Percentiles rank a stretch among this genome's conserved stretches.
Evolutionary conservation across 352 stramenopile genomes (phyloP).

Genomic region (Globisporangium lucens): DNA sequence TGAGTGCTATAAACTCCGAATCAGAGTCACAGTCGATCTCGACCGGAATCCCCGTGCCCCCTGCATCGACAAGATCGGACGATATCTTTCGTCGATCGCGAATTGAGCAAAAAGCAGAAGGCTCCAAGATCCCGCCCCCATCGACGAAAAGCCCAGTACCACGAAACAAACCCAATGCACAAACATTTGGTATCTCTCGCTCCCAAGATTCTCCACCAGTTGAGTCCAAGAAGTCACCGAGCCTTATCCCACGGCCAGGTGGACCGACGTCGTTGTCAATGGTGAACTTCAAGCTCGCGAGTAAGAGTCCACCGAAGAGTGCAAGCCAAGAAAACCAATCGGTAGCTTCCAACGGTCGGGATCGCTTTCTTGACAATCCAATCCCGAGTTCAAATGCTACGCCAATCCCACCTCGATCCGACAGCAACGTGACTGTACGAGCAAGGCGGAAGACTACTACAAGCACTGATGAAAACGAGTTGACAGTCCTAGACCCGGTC

Average conservation of each 20-base stretch:
- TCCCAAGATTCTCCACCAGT: constrained; percentile 15
- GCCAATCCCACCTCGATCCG: constrained; percentile 4
- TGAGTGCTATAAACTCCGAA: neutral
- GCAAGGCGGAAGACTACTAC: constrained; percentile 1
- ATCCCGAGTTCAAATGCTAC: constrained; percentile 13
- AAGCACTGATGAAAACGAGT: neutral
- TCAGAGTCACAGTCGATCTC: neutral
- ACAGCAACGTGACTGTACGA: constrained; percentile 18
- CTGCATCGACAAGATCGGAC: constrained; percentile 10
- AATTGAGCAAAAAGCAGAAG: constrained; percentile 13
- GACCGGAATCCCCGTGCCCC: constrained; percentile 9
- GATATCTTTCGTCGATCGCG: constrained; percentile 17
- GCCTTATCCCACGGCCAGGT: constrained; percentile 6
- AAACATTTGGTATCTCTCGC: constrained; percentile 1
- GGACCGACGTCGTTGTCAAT: constrained; percentile 5
- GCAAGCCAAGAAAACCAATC: neutral
- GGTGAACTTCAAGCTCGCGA: neutral
- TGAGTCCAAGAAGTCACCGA: constrained; percentile 1
- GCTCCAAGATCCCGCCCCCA: constrained; percentile 17
- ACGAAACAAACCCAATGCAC: neutral
- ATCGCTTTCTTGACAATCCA: constrained; percentile 13
- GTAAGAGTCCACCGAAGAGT: neutral
- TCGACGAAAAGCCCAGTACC: constrained; percentile 9
- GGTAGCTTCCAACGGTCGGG: neutral
- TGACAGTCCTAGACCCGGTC: neutral